Conservation (phyloP, 2,329 filamentous ascomycete species). For the Colletotrichum neosansevieriae region DNA sequence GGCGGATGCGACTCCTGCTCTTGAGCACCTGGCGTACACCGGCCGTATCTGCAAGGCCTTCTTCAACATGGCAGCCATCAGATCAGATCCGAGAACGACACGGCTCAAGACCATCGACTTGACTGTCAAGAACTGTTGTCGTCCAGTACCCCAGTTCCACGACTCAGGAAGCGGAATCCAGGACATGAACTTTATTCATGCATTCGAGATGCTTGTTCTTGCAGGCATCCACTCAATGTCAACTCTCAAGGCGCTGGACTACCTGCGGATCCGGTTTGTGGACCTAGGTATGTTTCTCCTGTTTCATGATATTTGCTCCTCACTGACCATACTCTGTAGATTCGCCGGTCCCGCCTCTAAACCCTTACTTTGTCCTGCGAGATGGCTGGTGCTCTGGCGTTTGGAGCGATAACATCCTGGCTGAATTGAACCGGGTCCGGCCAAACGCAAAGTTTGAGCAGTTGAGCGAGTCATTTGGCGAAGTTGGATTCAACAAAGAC, state of each 20-base stretch:
- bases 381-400: constrained; percentile 74
- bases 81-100: constrained; percentile 61
- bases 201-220: constrained; percentile 77
- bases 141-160: constrained; percentile 65
- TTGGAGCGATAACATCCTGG: constrained; percentile 77
- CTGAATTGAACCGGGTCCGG: constrained; percentile 68
- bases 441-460: constrained; percentile 71
- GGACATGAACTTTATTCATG: constrained; percentile 77
- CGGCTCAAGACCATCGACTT: constrained; percentile 76
- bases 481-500: constrained; percentile 69
- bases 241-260: constrained; percentile 69
- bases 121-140: constrained; percentile 81
- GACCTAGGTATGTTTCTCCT: constrained; percentile 69
- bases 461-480: constrained; percentile 73
- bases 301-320: neutral
- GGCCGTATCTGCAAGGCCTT: constrained; percentile 78
- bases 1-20: constrained; percentile 68
- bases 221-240: constrained; percentile 72
- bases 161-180: constrained; percentile 78
- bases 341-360: constrained; percentile 76
- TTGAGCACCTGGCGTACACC: constrained; percentile 79
- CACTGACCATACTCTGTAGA: constrained; percentile 59
- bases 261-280: constrained; percentile 79
- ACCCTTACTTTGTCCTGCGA: constrained; percentile 77
- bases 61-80: constrained; percentile 69